A percentile compares a stretch with the other conserved stretches of the same genome.
These are phyloP conservation scores for Dryas alaskensis DNA, from an alignment of 306 rosid species.

Conservation along the genomic window DNA sequence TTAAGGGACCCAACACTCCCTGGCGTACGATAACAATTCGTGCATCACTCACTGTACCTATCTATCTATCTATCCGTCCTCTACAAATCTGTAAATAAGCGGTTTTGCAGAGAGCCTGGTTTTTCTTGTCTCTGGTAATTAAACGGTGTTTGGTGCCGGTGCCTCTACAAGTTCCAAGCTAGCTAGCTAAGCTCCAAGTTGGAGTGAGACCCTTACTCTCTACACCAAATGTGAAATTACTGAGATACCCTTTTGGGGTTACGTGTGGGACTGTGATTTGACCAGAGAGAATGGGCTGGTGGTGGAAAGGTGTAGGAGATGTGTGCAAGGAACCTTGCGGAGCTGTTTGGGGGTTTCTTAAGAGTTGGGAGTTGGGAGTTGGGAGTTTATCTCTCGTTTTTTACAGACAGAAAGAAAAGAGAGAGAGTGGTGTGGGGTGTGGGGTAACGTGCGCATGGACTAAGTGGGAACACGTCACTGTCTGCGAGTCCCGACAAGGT, in stretches of 20 bases:
- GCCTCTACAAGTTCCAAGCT: constrained; percentile 47
- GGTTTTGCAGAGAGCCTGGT: constrained; percentile 22
- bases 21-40: constrained; percentile 26
- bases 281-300: neutral
- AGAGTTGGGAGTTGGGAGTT: neutral
- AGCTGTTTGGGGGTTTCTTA: neutral
- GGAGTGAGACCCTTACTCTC: constrained; percentile 10
- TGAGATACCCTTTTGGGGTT: neutral
- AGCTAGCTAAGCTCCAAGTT: constrained; percentile 24
- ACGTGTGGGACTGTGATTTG: constrained; percentile 19
- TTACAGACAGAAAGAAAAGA: neutral
- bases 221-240: neutral
- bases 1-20: constrained; percentile 23
- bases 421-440: neutral
- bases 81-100: neutral
- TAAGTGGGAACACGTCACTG: constrained; percentile 47
- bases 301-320: neutral
- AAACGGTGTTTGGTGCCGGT: constrained; percentile 28
- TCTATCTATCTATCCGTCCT: neutral
- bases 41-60: neutral
- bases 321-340: neutral
- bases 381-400: neutral
- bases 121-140: constrained; percentile 30
- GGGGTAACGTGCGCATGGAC: constrained; percentile 48
- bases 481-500: constrained; percentile 39